These are phyloP conservation scores for Aspergillus ustus DNA, from an alignment of 2,329 filamentous ascomycete genomes.

Conservation along the genomic window DNA sequence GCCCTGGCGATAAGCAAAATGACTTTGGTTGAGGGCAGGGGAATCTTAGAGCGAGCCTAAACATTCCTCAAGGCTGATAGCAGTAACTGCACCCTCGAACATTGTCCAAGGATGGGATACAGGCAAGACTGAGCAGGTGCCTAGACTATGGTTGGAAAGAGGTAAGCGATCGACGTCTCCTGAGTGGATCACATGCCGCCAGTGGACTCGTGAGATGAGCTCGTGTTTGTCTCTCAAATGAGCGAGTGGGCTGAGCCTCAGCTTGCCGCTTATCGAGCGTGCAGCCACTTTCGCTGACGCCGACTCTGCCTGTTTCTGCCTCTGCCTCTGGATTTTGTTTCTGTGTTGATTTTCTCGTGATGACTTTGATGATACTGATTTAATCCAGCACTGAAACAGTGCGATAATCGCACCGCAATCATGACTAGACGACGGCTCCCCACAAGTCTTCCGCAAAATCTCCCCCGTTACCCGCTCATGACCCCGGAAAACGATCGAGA, in stretches of 20 bases:
- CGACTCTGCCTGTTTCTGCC: background rate
- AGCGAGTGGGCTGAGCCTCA: background rate
- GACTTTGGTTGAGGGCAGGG: no score
- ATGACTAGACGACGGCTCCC: slow-evolving; percentile 15
- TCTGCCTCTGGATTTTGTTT: background rate
- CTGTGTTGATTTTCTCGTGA: background rate
- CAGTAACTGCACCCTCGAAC: background rate
- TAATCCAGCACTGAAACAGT: background rate
- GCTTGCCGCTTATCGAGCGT: background rate
- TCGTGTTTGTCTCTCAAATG: background rate
- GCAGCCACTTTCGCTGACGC: background rate
- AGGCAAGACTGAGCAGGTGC: background rate
- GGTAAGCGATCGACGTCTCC: background rate
- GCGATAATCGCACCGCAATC: background rate
- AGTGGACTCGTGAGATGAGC: background rate
- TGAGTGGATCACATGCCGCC: background rate
- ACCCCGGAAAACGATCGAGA: slow-evolving; percentile 13
- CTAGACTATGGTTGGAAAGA: background rate
- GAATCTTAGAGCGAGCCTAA: background rate
- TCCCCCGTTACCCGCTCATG: slow-evolving; percentile 13
- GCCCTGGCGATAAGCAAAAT: no score
- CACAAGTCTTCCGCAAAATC: slow-evolving; percentile 5
- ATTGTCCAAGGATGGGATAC: background rate
- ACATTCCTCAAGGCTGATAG: background rate
- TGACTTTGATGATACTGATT: background rate